phyloP scores from a whole-genome alignment of 176 grass and related monocot species.

The Cenchrus fungigraminus region DNA sequence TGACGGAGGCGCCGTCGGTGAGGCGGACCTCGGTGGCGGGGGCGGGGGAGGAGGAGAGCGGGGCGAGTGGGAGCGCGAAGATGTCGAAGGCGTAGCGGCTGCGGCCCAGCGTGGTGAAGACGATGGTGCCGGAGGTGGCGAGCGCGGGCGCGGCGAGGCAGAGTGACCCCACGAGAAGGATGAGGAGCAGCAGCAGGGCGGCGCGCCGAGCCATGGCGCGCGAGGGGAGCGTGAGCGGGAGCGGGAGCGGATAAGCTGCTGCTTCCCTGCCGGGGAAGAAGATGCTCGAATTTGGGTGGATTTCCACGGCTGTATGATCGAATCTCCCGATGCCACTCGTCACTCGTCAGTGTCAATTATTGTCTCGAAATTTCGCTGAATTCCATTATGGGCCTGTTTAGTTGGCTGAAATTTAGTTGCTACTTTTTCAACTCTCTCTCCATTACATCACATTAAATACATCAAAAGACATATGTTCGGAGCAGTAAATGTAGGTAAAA shows the following conservation, averaged over 20 bases:
- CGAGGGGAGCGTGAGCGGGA: neutral
- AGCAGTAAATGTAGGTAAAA: no score
- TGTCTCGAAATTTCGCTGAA: no score
- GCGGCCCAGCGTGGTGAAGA: conserved; percentile 86
- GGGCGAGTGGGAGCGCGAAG: conserved; percentile 61
- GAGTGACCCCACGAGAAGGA: neutral
- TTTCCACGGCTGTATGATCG: neutral
- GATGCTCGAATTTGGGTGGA: neutral
- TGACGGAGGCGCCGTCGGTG: conserved; percentile 81
- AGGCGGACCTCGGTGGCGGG: conserved; percentile 53
- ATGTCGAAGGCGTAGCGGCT: conserved; percentile 91
- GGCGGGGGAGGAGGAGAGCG: neutral
- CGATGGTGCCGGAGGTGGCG: conserved; percentile 48
- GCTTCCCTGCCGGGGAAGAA: neutral
- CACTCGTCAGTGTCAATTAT: no score
- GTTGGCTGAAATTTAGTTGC: no score
- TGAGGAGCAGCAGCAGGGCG: neutral
- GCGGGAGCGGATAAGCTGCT: neutral
- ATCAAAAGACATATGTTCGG: no score
- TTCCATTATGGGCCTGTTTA: no score
- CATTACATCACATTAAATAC: no score
- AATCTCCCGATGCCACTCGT: no score
- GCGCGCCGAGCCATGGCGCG: conserved; percentile 36
- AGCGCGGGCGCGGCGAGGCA: neutral
- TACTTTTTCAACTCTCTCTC: no score